Evolutionary conservation across 2,329 filamentous ascomycete genomes (phyloP).

Genomic region (Harringtonia aguacate): DNA sequence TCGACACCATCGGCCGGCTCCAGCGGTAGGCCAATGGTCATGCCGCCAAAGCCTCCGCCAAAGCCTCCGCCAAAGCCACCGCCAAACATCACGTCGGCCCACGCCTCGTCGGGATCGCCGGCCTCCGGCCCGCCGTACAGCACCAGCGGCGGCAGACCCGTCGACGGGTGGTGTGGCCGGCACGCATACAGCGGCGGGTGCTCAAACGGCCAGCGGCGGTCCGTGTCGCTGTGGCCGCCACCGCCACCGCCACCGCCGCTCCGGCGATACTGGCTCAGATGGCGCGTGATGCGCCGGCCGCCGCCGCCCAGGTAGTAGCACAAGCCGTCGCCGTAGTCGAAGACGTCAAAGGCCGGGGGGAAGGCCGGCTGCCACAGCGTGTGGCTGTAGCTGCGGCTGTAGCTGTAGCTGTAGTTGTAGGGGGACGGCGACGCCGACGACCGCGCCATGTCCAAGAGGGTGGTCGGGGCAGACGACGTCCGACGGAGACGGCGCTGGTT

Average conservation of each 20-base stretch:
- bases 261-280: neutral
- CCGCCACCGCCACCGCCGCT: neutral
- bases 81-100: constrained; percentile 9
- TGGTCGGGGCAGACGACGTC: too few species aligned
- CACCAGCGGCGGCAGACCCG: constrained; percentile 17
- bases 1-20: constrained; percentile 1
- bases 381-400: too few species aligned
- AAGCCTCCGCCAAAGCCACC: neutral
- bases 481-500: too few species aligned
- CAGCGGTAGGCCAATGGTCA: constrained; percentile 17
- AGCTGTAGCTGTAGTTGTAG: too few species aligned
- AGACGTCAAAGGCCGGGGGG: constrained; percentile 5
- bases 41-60: too few species aligned
- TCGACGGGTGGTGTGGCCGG: constrained; percentile 7
- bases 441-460: too few species aligned
- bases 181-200: constrained; percentile 19
- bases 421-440: too few species aligned
- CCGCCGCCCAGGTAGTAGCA: constrained; percentile 4
- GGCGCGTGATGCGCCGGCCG: neutral
- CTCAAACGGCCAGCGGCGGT: constrained; percentile 7
- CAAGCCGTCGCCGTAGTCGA: constrained; percentile 3
- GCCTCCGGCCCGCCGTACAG: constrained; percentile 20
- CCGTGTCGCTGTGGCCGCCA: neutral
- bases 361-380: constrained; percentile 7
- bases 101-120: constrained; percentile 1